Evolutionary conservation across 2,329 filamentous ascomycete genomes (phyloP).

Genomic region (Fusarium sp.): DNA sequence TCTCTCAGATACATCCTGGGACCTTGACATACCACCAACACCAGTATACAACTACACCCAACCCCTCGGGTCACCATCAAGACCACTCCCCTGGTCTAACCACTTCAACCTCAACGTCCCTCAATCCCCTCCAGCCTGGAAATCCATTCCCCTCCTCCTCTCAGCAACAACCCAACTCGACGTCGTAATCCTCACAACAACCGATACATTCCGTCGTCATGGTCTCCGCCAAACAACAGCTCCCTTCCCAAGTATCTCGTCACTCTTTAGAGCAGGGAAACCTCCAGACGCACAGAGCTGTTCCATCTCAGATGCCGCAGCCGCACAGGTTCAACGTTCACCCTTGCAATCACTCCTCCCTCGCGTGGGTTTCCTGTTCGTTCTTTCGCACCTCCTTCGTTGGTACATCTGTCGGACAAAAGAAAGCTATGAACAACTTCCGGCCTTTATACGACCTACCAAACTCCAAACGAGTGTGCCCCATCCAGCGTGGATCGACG

Average conservation of each 20-base stretch:
- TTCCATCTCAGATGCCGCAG: conserved; percentile 27
- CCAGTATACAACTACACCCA: neutral
- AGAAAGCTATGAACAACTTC: conserved; percentile 39
- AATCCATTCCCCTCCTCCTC: conserved; percentile 23
- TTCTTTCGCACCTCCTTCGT: conserved; percentile 23
- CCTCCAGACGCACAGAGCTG: neutral
- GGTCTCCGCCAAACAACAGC: conserved; percentile 18
- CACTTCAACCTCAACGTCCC: conserved; percentile 16
- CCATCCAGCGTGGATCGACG: conserved; percentile 42
- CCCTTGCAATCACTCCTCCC: conserved; percentile 17
- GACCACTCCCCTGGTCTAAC: conserved; percentile 21
- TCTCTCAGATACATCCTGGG: conserved; percentile 16
- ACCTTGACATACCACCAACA: conserved; percentile 3
- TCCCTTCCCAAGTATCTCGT: conserved; percentile 40
- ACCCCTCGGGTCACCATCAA: conserved; percentile 3
- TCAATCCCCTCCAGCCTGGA: conserved; percentile 12
- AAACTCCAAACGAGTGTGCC: conserved; percentile 38
- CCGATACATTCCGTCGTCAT: conserved; percentile 16
- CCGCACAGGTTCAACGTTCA: conserved; percentile 26
- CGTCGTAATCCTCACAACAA: conserved; percentile 26
- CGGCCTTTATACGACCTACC: conserved; percentile 36
- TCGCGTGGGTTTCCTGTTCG: conserved; percentile 33
- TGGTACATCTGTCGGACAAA: conserved; percentile 39
- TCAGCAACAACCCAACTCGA: conserved; percentile 28
- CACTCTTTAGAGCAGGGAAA: conserved; percentile 31